phyloP scores from a whole-genome alignment of 2,329 filamentous ascomycete species.

The Paraconiothyrium brasiliense region DNA sequence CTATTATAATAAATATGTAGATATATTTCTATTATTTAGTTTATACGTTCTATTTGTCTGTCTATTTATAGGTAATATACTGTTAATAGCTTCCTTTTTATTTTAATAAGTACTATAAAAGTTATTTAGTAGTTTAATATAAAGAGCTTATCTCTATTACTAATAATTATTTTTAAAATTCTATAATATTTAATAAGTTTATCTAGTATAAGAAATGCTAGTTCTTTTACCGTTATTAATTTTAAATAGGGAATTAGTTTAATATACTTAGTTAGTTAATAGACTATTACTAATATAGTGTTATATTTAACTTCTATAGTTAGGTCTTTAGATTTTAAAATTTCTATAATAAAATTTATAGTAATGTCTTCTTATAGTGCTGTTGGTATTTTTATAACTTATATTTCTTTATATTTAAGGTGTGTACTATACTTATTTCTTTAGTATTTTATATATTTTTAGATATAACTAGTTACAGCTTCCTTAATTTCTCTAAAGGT shows the following conservation, averaged over 20 bases:
- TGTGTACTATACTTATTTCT: conserved; percentile 13
- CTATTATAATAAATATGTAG: conserved; percentile 11
- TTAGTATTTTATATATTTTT: conserved; percentile 17
- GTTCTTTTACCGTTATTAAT: conserved; percentile 2
- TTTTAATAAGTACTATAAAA: conserved; percentile 6
- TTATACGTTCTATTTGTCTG: conserved; percentile 11
- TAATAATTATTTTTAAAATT: conserved; percentile 14
- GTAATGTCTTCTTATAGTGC: conserved; percentile 8
- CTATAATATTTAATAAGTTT: conserved; percentile 8
- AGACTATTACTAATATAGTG: conserved; percentile 6
- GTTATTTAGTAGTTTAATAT: conserved; percentile 13
- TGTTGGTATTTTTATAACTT: conserved; percentile 14
- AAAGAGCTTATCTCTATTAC: conserved; percentile 16
- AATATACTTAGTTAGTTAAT: conserved; percentile 3
- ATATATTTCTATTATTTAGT: conserved; percentile 10
- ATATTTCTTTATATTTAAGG: conserved; percentile 17
- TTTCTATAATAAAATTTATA: conserved; percentile 18
- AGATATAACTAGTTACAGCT: background rate
- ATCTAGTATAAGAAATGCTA: conserved; percentile 1
- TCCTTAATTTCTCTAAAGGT: conserved; percentile 2
- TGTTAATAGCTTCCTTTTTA: conserved; percentile 15
- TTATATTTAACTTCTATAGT: conserved; percentile 13
- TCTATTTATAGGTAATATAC: conserved; percentile 8
- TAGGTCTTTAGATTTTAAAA: conserved; percentile 13
- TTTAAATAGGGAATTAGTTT: conserved; percentile 5